Evolutionary conservation across 768 basidiomycete species (phyloP).

Genomic region (Lenzites betulinus): DNA sequence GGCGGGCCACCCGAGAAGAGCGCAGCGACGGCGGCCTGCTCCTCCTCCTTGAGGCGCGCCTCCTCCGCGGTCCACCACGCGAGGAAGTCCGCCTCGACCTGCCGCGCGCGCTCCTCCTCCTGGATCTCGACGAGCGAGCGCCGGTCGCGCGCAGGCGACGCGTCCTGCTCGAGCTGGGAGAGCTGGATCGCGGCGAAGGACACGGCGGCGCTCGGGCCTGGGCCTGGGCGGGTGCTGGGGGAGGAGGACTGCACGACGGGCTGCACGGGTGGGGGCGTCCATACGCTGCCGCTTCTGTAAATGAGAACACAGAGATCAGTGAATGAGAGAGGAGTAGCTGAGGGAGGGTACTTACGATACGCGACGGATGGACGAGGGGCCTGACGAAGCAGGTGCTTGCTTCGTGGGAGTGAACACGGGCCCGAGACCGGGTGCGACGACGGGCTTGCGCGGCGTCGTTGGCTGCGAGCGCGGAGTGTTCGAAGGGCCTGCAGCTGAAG

Average conservation of each 20-base stretch:
- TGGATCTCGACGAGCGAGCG: slow-evolving; percentile 82
- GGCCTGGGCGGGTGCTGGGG: background rate
- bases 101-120: slow-evolving; percentile 71
- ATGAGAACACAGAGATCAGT: background rate
- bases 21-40: slow-evolving; percentile 21
- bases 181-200: slow-evolving; percentile 88
- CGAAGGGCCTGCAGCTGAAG: background rate
- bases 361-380: slow-evolving; percentile 40
- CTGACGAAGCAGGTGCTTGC: slow-evolving; percentile 36
- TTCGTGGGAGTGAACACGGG: slow-evolving; percentile 66
- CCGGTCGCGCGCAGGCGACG: slow-evolving; percentile 47
- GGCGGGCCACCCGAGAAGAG: background rate
- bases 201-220: slow-evolving; percentile 33
- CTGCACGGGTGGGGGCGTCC: slow-evolving; percentile 59
- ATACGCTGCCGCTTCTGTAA: slow-evolving; percentile 54
- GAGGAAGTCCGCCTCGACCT: slow-evolving; percentile 78
- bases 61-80: slow-evolving; percentile 91
- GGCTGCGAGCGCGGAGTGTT: slow-evolving; percentile 11
- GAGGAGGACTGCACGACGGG: slow-evolving; percentile 40
- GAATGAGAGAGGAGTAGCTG: background rate
- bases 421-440: slow-evolving; percentile 48
- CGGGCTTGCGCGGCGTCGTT: slow-evolving; percentile 29
- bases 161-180: slow-evolving; percentile 62
- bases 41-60: slow-evolving; percentile 61
- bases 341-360: slow-evolving; percentile 48